A percentile compares a stretch with the other conserved stretches of the same genome.
Conservation (phyloP, 257 asterid species). For the Fraxinus excelsior region DNA sequence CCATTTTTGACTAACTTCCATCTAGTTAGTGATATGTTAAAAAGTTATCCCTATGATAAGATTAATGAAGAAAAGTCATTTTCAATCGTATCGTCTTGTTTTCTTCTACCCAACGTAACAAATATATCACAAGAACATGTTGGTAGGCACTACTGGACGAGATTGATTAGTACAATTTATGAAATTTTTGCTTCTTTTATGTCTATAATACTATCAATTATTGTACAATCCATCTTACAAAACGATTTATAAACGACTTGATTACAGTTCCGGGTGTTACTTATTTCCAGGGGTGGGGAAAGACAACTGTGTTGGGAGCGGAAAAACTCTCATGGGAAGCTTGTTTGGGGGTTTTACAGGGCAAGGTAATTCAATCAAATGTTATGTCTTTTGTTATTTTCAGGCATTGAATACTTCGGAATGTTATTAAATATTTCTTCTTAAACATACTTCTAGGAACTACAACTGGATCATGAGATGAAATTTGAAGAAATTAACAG, state of each 20-base stretch:
- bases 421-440: neutral
- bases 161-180: neutral
- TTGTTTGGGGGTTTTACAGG: conserved; percentile 19
- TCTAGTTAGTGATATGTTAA: too few species aligned
- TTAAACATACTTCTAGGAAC: neutral
- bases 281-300: conserved; percentile 20
- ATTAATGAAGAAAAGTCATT: neutral
- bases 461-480: conserved; percentile 14
- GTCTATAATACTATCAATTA: neutral
- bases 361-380: conserved; percentile 5
- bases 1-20: too few species aligned
- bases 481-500: conserved; percentile 18
- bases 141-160: neutral
- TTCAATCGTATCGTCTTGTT: neutral
- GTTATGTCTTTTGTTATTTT: neutral
- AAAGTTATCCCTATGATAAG: neutral
- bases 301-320: conserved; percentile 23
- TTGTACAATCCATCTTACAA: neutral
- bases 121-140: neutral
- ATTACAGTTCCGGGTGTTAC: neutral
- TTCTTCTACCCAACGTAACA: neutral
- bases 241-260: neutral
- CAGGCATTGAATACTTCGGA: neutral
- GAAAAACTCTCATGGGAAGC: conserved; percentile 22
- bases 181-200: too few species aligned